These are phyloP conservation scores for Suhomyces chickasaworum DNA, from an alignment of 1,139 yeast species.

Conservation along the genomic window DNA sequence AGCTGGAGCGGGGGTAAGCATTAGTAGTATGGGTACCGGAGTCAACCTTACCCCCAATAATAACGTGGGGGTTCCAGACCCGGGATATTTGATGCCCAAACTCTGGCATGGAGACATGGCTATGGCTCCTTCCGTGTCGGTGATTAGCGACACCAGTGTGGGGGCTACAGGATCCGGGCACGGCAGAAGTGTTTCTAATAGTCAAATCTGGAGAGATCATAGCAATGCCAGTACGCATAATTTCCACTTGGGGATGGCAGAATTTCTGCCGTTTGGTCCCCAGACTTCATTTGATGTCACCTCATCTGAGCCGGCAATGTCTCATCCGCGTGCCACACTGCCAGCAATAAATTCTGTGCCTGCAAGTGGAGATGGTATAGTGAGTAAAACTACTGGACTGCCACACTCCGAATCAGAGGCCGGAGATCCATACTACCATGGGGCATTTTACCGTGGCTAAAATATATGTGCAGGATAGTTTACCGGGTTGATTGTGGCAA, in stretches of 20 bases:
- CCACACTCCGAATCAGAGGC: neutral
- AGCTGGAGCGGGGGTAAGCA: neutral
- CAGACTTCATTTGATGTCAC: constrained; percentile 7
- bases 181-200: constrained; percentile 26
- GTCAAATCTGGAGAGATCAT: constrained; percentile 34
- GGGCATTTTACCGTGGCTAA: neutral
- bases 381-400: neutral
- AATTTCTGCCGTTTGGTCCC: constrained; percentile 18
- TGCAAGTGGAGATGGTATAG: neutral
- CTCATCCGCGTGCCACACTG: neutral
- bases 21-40: neutral
- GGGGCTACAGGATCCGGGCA: constrained; percentile 13
- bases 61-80: constrained; percentile 3
- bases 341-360: neutral
- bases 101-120: constrained; percentile 13
- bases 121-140: constrained; percentile 4
- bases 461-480: no score
- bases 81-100: constrained; percentile 13
- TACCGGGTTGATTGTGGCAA: neutral
- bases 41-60: neutral
- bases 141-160: neutral
- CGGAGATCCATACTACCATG: neutral
- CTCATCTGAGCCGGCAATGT: neutral
- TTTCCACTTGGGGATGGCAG: constrained; percentile 19
- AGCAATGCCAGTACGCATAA: constrained; percentile 15